Conservation (phyloP, 495 filamentous ascomycete species). For the Aspergillus coremiiformis region DNA sequence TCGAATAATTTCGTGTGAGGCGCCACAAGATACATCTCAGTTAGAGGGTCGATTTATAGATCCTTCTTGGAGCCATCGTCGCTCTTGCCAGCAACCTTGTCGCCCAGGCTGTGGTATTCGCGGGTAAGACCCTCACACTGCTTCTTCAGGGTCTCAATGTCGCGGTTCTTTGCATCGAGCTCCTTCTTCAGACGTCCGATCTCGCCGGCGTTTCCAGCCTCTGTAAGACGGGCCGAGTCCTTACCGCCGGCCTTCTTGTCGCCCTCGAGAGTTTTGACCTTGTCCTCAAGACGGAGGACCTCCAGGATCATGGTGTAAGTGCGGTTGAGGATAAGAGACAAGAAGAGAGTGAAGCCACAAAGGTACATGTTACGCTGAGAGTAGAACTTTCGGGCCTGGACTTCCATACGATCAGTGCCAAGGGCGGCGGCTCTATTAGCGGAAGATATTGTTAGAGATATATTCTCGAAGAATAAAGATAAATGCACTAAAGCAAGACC, state of each 20-base stretch:
- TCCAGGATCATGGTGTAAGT: constrained; percentile 98
- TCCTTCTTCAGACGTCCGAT: constrained; percentile 65
- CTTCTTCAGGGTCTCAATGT: constrained; percentile 77
- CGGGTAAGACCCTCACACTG: constrained; percentile 66
- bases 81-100: constrained; percentile 59
- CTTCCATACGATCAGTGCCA: constrained; percentile 90
- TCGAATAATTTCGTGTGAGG: not conserved
- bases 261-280: constrained; percentile 77
- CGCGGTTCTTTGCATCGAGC: constrained; percentile 61
- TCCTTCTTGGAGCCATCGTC: constrained; percentile 59
- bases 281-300: constrained; percentile 85
- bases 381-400: constrained; percentile 99
- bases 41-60: constrained; percentile 37
- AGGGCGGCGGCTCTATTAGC: constrained; percentile 56
- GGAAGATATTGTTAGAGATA: constrained; percentile 18
- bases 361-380: constrained; percentile 99
- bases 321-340: constrained; percentile 97
- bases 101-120: constrained; percentile 75
- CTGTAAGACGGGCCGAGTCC: constrained; percentile 52
- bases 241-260: constrained; percentile 68
- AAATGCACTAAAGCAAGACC: not conserved
- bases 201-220: constrained; percentile 67
- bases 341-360: constrained; percentile 97
- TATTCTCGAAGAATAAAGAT: not conserved
- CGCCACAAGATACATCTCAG: not conserved